Evolutionary conservation across 371 early-diverging fungal genomes (phyloP), one percentile per base, ranked within the genome.

Genomic region (Mortierella sp.): DNA sequence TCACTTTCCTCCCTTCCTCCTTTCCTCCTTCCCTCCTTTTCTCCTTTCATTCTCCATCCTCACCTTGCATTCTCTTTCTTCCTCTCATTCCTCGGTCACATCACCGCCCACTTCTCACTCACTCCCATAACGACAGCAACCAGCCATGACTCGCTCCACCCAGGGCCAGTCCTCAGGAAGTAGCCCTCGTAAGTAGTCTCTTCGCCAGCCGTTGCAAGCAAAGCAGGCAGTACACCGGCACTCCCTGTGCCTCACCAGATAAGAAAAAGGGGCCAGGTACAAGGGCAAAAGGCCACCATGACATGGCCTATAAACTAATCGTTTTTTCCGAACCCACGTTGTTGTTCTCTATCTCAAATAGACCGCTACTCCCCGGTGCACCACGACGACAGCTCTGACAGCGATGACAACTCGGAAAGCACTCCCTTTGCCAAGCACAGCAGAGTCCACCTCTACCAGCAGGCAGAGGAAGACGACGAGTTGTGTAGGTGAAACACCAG

Each of bases 381-480:
- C 50, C 10, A 79, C 46, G 75, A 72, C 53, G 79, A 81, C 76
- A 85, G 81, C 53, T 81, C 86, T 5, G 86, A 85, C 64, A 85
- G 86, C 61, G 86, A 85, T 44, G 81, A 76, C 69, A 69, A 78
- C 46, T 75, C 80, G 53, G 86, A 81, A 59, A 78, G 81, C 70
- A 85, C 86, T 0, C 86, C 86, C 40, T 85, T 85, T 74, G 86
- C 76, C 72, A 81, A 67, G 50, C 86, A 79, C 57, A 78, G 72
- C 69, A 53, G 82, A 37, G 86, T 64, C 44, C 80, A 75, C 21
- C 72, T 75, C 40, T 81, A 85, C 59, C 81, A 78, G 69, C 86
- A 85, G 37, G 77, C 82, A 13, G 77, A 81, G 24, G 84, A 80
- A 9, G 86, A 81, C 34, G 86, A 85, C 13, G 86, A 75, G 31